Conservation (phyloP, 352 stramenopile genomes). For the Peronospora belbahrii region DNA sequence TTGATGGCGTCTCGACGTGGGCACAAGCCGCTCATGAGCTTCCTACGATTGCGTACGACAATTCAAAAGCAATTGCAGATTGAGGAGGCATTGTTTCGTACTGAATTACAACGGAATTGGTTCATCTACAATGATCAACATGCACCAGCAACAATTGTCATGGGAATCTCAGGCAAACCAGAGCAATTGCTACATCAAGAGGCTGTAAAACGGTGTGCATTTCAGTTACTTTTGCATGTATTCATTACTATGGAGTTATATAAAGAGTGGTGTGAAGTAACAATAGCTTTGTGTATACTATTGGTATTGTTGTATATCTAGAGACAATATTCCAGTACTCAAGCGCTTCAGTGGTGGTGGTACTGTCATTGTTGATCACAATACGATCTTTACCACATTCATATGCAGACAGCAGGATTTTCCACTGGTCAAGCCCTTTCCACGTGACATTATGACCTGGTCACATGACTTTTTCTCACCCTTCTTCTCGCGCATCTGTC, state of each 20-base stretch:
- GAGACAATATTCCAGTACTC: constrained; percentile 79
- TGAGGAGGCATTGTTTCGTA: constrained; percentile 90
- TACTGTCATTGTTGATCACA: constrained; percentile 95
- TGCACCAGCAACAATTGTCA: constrained; percentile 80
- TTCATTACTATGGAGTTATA: constrained; percentile 1
- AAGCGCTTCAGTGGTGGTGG: constrained; percentile 95
- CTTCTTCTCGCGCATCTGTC: constrained; percentile 60
- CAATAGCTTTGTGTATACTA: too few relatives aligned
- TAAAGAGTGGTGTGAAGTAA: background rate
- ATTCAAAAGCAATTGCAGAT: constrained; percentile 85
- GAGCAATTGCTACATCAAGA: constrained; percentile 84
- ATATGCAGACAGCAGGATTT: constrained; percentile 84
- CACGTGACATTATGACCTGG: constrained; percentile 91
- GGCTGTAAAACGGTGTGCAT: constrained; percentile 64
- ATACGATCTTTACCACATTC: constrained; percentile 89
- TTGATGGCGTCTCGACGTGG: constrained; percentile 8
- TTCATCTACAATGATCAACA: constrained; percentile 77
- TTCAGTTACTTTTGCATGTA: constrained; percentile 4
- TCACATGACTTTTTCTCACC: constrained; percentile 71
- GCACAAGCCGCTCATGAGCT: constrained; percentile 49
- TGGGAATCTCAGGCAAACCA: constrained; percentile 94
- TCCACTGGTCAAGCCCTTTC: constrained; percentile 73
- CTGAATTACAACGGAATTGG: constrained; percentile 76
- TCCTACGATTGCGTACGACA: constrained; percentile 56
- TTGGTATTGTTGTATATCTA: constrained; percentile 12